Evolutionary conservation across 768 basidiomycete genomes (phyloP).

Genomic region (Lactarius sp.): DNA sequence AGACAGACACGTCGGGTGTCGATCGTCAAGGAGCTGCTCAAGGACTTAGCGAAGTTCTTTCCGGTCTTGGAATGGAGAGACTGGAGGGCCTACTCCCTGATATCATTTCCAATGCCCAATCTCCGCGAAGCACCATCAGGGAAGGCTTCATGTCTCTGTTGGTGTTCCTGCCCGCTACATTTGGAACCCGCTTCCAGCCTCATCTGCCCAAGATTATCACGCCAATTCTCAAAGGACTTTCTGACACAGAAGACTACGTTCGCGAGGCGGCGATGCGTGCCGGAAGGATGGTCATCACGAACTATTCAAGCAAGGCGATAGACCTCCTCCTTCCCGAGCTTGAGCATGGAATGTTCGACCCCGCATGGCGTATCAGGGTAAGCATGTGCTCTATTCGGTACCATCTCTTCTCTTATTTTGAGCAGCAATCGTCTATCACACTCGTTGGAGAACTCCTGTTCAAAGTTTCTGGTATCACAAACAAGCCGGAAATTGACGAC

Average conservation of each 20-base stretch:
- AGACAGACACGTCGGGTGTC: slow-evolving; percentile 90
- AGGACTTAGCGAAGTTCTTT: slow-evolving; percentile 90
- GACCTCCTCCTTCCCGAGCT: slow-evolving; percentile 92
- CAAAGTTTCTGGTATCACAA: slow-evolving; percentile 94
- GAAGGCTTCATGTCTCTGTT: slow-evolving; percentile 99
- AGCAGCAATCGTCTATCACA: slow-evolving; percentile 89
- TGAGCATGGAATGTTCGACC: slow-evolving; percentile 91
- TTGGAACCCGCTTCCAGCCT: slow-evolving; percentile 93
- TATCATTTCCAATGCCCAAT: slow-evolving; percentile 87
- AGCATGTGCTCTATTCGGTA: slow-evolving; percentile 29
- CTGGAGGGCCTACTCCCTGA: slow-evolving; percentile 92
- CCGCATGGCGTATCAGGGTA: slow-evolving; percentile 92
- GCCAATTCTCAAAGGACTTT: slow-evolving; percentile 86
- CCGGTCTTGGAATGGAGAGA: slow-evolving; percentile 96
- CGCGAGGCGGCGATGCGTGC: slow-evolving; percentile 97
- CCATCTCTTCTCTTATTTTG: slow-evolving; percentile 21
- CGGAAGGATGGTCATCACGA: slow-evolving; percentile 96
- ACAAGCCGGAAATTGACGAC: slow-evolving; percentile 76
- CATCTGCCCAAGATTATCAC: slow-evolving; percentile 92
- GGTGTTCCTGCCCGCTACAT: slow-evolving; percentile 92
- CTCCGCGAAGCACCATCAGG: slow-evolving; percentile 82
- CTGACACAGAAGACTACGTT: slow-evolving; percentile 92
- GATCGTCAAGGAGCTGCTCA: slow-evolving; percentile 98
- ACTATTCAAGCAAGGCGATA: slow-evolving; percentile 88
- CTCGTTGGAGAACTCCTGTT: slow-evolving; percentile 94